Evolutionary conservation across 306 rosid species (phyloP).

Genomic region (Cicer chorassanicum): DNA sequence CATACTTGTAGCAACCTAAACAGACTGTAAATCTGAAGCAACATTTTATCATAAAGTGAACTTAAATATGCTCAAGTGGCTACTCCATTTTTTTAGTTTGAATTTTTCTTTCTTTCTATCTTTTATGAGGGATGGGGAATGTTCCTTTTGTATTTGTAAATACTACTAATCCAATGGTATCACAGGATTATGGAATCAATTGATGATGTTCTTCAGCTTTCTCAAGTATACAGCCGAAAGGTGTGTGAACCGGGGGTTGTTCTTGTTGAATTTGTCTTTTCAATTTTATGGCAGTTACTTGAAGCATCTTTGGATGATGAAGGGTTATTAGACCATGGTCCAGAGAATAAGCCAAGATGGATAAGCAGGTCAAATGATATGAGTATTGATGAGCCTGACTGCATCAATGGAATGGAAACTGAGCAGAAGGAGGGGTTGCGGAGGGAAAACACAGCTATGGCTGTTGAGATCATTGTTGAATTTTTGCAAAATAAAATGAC

Average conservation of each 20-base stretch:
- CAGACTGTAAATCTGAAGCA: slow-evolving; percentile 5
- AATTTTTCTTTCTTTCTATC: neutral
- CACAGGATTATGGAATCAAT: slow-evolving; percentile 84
- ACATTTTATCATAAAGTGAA: slow-evolving; percentile 9
- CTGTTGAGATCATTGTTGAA: slow-evolving; percentile 74
- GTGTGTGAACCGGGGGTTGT: slow-evolving; percentile 74
- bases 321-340: slow-evolving; percentile 65
- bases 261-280: slow-evolving; percentile 81
- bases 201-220: slow-evolving; percentile 81
- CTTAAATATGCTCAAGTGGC: slow-evolving; percentile 34
- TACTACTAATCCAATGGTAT: slow-evolving; percentile 47
- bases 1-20: neutral
- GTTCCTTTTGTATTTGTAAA: slow-evolving; percentile 32
- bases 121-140: slow-evolving; percentile 3
- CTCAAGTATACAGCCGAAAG: slow-evolving; percentile 62
- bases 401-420: slow-evolving; percentile 56
- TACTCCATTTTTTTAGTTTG: slow-evolving; percentile 1
- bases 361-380: slow-evolving; percentile 58
- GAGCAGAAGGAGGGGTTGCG: slow-evolving; percentile 57
- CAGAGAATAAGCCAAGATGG: slow-evolving; percentile 76
- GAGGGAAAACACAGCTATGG: slow-evolving; percentile 67
- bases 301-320: slow-evolving; percentile 94
- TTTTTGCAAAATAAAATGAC: slow-evolving; percentile 71
- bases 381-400: slow-evolving; percentile 64
- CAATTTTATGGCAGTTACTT: slow-evolving; percentile 79